Base-by-base conservation (phyloP, 257 asterid genomes). In the Apocynum venetum region DNA sequence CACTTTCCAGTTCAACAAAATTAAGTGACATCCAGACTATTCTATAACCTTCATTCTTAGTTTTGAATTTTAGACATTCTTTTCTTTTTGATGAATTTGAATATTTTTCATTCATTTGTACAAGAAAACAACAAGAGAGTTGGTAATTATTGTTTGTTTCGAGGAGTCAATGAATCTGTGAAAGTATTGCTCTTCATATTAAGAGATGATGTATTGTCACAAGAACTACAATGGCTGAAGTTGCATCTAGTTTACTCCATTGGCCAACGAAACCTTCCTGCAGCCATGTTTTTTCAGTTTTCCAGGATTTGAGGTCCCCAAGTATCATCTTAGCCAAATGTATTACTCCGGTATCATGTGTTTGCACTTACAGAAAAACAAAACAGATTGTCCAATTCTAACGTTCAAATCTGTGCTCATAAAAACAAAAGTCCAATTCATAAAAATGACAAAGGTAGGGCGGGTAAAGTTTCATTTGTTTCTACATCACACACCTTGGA, bases 71-170 rank as follows among this genome's bases (percentile, higher is more conserved):
- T 15, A 25, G 31, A 25, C 31, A 25, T 25, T 25, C 31, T 25
- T 25, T 25, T 25, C 31, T 25, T 25, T 25, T 25, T 25, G 0
- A 25, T 25, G 31, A 25, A 25, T 25, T 25, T 25, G 31, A 25
- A 25, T 25, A 25, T 25, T 43, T 35, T 36, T 72, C 74, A 78
- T 72, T 61, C 73, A 51, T 78, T 72, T 49, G 56, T 57, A 57
- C 53, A 55, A 53, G 40, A 8, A 61, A 61, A 25, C 36, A 36
- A 36, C 20, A 60, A 38, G 13, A 55, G 25, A 15, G 4, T 66
- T 66, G 49, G 36, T 61, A 74, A 59, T 41, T 2, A 44, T 41
- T 8, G 53, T 70, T 14, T 44, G 41, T 46, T 48, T 52, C 53
- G 20, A 49, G 63, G 31, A 76, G 25, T 52, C 4, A 51, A 8